A percentile compares a stretch with the other conserved stretches of the same genome.
These are phyloP conservation scores for Lichtheimia corymbifera DNA, from an alignment of 371 early-diverging fungal genomes.

Conservation along the genomic window DNA sequence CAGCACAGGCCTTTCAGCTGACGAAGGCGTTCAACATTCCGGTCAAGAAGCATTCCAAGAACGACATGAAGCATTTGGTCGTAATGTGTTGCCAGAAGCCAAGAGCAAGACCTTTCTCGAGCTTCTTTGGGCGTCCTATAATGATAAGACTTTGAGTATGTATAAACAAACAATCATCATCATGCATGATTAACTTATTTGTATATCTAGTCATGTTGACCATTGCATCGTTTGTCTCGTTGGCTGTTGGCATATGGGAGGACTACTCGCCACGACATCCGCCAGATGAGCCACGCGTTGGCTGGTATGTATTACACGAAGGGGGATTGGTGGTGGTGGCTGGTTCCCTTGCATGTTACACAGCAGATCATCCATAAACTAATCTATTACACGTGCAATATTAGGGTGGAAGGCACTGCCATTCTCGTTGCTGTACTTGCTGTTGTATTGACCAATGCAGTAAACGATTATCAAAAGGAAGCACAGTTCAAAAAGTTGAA, in stretches of 20 bases:
- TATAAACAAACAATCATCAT: slow-evolving; percentile 9
- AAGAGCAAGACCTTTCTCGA: slow-evolving; percentile 59
- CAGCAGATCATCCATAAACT: slow-evolving; percentile 9
- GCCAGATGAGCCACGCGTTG: slow-evolving; percentile 63
- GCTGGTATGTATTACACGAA: slow-evolving; percentile 57
- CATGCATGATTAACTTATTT: background rate
- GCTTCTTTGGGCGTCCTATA: slow-evolving; percentile 67
- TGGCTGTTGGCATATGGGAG: slow-evolving; percentile 76
- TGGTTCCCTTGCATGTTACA: background rate
- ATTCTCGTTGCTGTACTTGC: slow-evolving; percentile 89
- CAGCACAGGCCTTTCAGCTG: slow-evolving; percentile 61
- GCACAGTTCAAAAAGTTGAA: slow-evolving; percentile 91
- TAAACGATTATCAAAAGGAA: slow-evolving; percentile 97
- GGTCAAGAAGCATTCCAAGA: slow-evolving; percentile 53
- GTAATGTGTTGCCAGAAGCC: slow-evolving; percentile 68
- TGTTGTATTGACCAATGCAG: slow-evolving; percentile 90
- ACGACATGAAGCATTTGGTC: slow-evolving; percentile 74
- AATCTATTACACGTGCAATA: background rate
- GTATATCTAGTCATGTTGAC: slow-evolving; percentile 55
- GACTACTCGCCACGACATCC: slow-evolving; percentile 65
- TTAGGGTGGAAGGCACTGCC: slow-evolving; percentile 83
- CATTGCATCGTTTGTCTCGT: slow-evolving; percentile 76
- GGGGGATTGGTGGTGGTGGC: slow-evolving; percentile 10
- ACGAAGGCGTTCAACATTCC: slow-evolving; percentile 51
- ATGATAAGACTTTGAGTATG: slow-evolving; percentile 69